phyloP scores from a whole-genome alignment of 345 rosid species.

The Rhodamnia argentea region DNA sequence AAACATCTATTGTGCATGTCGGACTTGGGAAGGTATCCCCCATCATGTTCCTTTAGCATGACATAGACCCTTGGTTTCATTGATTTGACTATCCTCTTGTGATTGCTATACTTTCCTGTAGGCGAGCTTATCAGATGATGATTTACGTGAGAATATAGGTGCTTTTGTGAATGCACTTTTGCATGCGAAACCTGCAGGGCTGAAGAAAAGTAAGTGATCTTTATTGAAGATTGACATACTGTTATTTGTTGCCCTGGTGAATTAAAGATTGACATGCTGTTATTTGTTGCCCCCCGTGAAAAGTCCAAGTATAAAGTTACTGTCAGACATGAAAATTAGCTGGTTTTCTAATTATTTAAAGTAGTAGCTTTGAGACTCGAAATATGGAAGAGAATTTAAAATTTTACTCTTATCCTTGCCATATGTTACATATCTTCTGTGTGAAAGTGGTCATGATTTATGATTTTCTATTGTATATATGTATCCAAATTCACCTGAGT shows the following conservation, averaged over 20 bases:
- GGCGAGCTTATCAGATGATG: constrained; percentile 68
- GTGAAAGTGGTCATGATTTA: not conserved
- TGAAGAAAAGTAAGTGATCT: constrained; percentile 71
- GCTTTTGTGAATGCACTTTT: constrained; percentile 91
- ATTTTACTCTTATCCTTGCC: not conserved
- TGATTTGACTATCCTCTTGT: not conserved
- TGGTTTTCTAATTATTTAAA: not conserved
- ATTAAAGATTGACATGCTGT: not conserved
- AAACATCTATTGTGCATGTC: constrained; percentile 77
- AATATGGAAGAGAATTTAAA: not conserved
- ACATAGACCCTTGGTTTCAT: not conserved
- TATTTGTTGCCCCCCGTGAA: not conserved
- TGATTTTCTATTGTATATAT: not conserved
- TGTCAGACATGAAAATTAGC: not conserved
- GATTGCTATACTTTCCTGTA: constrained; percentile 8
- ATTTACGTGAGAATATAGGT: constrained; percentile 71
- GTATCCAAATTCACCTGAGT: not conserved
- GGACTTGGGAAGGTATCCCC: constrained; percentile 80
- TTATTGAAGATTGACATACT: not conserved
- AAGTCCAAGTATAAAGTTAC: not conserved
- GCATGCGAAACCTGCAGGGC: constrained; percentile 87
- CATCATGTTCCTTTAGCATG: not conserved
- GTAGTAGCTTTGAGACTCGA: not conserved
- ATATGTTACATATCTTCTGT: not conserved
- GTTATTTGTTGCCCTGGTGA: not conserved